These are phyloP conservation scores for Pestalotiopsis sp. DNA, from an alignment of 2,329 filamentous ascomycete species.

Conservation along the genomic window DNA sequence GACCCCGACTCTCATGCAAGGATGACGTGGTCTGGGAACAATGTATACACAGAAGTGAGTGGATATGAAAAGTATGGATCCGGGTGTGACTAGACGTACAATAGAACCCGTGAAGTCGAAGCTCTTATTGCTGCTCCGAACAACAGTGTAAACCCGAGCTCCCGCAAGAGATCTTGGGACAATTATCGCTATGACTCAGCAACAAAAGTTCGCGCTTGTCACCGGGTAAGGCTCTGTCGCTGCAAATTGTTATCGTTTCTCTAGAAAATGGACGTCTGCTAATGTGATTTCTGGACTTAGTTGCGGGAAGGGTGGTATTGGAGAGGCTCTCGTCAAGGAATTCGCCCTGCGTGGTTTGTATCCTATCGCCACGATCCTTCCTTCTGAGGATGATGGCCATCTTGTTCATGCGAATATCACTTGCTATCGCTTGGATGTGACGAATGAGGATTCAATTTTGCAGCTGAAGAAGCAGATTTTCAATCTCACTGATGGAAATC, in stretches of 20 bases:
- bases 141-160: too few species aligned
- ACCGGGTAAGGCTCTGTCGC: constrained; percentile 9
- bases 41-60: too few species aligned
- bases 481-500: constrained; percentile 7
- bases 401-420: constrained; percentile 14
- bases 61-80: too few species aligned
- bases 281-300: constrained; percentile 10
- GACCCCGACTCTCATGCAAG: too few species aligned
- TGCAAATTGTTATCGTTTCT: neutral
- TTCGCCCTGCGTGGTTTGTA: constrained; percentile 9
- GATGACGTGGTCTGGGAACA: too few species aligned
- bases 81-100: too few species aligned
- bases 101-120: too few species aligned
- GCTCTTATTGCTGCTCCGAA: too few species aligned
- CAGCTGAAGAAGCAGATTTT: neutral
- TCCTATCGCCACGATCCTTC: constrained; percentile 19
- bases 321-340: constrained; percentile 19
- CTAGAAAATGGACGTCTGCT: neutral
- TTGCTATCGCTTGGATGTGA: constrained; percentile 17
- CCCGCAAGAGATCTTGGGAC: too few species aligned
- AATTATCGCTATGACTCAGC: neutral
- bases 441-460: constrained; percentile 12
- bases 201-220: constrained; percentile 12
- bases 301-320: constrained; percentile 22
- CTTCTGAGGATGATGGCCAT: constrained; percentile 14